Conservation (phyloP, 2,329 filamentous ascomycete species). For the Cladosporium sp. region DNA sequence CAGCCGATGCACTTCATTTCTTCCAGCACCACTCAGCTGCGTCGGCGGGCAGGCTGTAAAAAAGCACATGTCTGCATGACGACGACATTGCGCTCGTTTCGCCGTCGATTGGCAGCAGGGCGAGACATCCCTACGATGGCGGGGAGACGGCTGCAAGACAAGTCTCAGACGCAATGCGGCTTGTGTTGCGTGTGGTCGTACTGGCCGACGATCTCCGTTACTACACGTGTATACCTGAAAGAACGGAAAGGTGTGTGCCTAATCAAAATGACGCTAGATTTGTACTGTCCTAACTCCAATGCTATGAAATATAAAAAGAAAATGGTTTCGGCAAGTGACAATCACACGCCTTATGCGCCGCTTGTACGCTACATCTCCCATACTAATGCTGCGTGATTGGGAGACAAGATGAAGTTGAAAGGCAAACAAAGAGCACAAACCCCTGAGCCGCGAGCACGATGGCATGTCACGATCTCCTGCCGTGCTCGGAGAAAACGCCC, state of each 20-base stretch:
- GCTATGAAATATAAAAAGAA: neutral
- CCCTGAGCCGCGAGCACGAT: neutral
- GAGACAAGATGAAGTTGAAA: neutral
- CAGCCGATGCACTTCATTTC: neutral
- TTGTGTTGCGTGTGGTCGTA: constrained; percentile 4
- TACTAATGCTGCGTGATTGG: constrained; percentile 1
- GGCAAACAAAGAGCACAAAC: neutral
- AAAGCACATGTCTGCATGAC: constrained; percentile 1
- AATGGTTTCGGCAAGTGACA: neutral
- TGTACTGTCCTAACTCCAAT: neutral
- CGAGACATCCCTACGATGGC: neutral
- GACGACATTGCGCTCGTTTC: neutral
- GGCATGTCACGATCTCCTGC: neutral
- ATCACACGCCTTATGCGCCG: neutral
- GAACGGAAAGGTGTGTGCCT: neutral
- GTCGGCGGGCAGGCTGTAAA: neutral
- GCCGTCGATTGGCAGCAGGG: neutral
- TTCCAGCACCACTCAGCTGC: neutral
- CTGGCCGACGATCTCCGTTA: neutral
- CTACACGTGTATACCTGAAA: neutral
- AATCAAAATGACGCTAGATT: neutral
- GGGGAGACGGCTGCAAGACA: constrained; percentile 5
- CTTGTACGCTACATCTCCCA: constrained; percentile 2
- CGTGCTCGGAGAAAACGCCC: neutral
- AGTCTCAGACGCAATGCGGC: neutral